Base-by-base conservation (phyloP, 768 basidiomycete species). In the Imleria badia region DNA sequence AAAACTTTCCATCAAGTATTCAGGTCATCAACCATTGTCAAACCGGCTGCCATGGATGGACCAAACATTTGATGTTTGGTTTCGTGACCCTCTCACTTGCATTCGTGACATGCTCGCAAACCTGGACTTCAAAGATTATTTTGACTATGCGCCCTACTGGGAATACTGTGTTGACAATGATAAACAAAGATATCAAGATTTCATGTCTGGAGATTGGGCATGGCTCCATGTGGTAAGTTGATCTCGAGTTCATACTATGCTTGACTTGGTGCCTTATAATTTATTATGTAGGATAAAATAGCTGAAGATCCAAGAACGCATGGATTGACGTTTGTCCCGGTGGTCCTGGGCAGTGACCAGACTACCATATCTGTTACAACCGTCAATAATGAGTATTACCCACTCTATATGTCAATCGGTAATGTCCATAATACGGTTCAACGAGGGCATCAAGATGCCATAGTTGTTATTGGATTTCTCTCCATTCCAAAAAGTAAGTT, bases 401-500 rank as follows among this genome's bases (percentile, higher is more conserved):
- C 38, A 1, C 23, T 57, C 12, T 54, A 56, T 12, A 29, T 56
- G 30, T 57, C 42, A 1, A 33, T 57, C 19, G 42, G 52, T 0
- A 57, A 57, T 10, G 6, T 54, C 2, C 17, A 34, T 1, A 57
- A 57, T 9, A 48, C 1, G 3, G 30, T 41, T 10, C 1, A 3
- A 3, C 19, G 4, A 0, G 36, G 4, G 1, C 42, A 57, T 23
- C 34, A 9, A 1, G 45, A 64, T 36, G 54, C 35, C 0, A 13
- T 59, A 0, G 23, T 65, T 0, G 19, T 62, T 7, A 51, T 58
- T 22, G 60, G 45, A 0, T 74, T 72, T 48, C 54, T 72, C 2
- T 48, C 67, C 3, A 71, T 73, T 35, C 66, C 69, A 13, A 72
- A 73, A 62, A 52, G 71, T 73, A 51, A 35, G 61, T 64, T 29